Evolutionary conservation across 805 yeast species (phyloP).

Genomic region (Teunomyces stri): DNA sequence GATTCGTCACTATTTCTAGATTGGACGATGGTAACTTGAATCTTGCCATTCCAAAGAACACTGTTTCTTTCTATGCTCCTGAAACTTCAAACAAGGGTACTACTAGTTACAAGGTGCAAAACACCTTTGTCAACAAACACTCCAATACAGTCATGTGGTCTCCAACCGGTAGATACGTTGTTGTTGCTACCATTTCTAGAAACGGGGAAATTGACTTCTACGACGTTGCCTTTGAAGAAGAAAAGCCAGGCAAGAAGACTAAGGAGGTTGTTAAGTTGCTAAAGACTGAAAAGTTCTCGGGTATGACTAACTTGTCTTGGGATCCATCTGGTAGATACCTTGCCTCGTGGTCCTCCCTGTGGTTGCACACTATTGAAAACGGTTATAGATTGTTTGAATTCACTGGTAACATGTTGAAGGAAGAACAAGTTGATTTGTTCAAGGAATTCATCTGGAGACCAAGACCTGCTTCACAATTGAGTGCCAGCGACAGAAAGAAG

Average conservation of each 20-base stretch:
- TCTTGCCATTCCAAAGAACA: conserved; percentile 64
- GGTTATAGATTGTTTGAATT: conserved; percentile 88
- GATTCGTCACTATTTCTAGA: conserved; percentile 78
- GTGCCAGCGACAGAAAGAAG: conserved; percentile 80
- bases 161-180: conserved; percentile 87
- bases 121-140: conserved; percentile 57
- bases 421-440: conserved; percentile 78
- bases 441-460: conserved; percentile 96
- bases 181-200: conserved; percentile 46
- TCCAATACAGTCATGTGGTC: conserved; percentile 80
- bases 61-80: conserved; percentile 76
- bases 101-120: conserved; percentile 57
- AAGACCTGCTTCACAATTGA: conserved; percentile 78
- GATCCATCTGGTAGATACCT: conserved; percentile 94
- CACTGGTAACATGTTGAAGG: conserved; percentile 73
- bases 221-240: conserved; percentile 83
- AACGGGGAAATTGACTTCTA: conserved; percentile 77
- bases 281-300: conserved; percentile 62
- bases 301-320: conserved; percentile 86
- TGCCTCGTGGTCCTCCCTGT: conserved; percentile 81
- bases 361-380: conserved; percentile 83
- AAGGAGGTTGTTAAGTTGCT: conserved; percentile 48
- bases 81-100: conserved; percentile 57
- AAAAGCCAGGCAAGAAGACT: conserved; percentile 49
- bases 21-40: conserved; percentile 54